These are phyloP conservation scores for Aspergillus sp. DNA, from an alignment of 2,329 filamentous ascomycete species.

Conservation along the genomic window DNA sequence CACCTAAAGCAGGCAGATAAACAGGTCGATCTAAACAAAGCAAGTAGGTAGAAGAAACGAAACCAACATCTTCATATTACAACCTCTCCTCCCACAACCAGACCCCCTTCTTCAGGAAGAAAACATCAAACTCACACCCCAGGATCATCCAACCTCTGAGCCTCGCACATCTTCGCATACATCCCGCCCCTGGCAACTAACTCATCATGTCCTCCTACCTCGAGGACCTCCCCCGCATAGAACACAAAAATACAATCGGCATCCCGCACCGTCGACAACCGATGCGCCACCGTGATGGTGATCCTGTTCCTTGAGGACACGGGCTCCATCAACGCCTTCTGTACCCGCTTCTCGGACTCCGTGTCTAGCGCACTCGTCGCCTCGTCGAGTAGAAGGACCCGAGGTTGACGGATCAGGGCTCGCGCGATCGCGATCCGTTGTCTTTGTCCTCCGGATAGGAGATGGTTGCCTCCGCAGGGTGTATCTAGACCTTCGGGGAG, in stretches of 20 bases:
- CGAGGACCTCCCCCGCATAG: constrained; percentile 41
- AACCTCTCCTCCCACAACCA: too few species aligned
- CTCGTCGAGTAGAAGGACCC: constrained; percentile 51
- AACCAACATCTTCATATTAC: too few species aligned
- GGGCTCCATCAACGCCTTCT: constrained; percentile 20
- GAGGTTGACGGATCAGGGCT: constrained; percentile 50
- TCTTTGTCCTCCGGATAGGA: constrained; percentile 54
- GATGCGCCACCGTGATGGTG: constrained; percentile 29
- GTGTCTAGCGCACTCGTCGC: constrained; percentile 39
- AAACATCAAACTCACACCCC: too few species aligned
- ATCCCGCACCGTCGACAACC: constrained; percentile 26
- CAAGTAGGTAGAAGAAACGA: too few species aligned
- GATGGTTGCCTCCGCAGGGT: constrained; percentile 50
- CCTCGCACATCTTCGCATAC: constrained; percentile 45
- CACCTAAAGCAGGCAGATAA: too few species aligned
- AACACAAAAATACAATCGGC: constrained; percentile 76
- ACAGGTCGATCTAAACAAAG: too few species aligned
- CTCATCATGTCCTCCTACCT: constrained; percentile 42
- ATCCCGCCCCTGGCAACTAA: constrained; percentile 35
- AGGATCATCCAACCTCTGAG: constrained; percentile 30
- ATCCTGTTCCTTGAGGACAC: constrained; percentile 26
- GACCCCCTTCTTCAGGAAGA: too few species aligned
- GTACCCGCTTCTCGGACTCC: constrained; percentile 45
- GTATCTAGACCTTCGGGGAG: constrained; percentile 54
- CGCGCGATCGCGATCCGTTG: constrained; percentile 56